These are phyloP conservation scores for Taxawa tesnikishii DNA, from an alignment of 2,329 filamentous ascomycete species.

Conservation along the genomic window DNA sequence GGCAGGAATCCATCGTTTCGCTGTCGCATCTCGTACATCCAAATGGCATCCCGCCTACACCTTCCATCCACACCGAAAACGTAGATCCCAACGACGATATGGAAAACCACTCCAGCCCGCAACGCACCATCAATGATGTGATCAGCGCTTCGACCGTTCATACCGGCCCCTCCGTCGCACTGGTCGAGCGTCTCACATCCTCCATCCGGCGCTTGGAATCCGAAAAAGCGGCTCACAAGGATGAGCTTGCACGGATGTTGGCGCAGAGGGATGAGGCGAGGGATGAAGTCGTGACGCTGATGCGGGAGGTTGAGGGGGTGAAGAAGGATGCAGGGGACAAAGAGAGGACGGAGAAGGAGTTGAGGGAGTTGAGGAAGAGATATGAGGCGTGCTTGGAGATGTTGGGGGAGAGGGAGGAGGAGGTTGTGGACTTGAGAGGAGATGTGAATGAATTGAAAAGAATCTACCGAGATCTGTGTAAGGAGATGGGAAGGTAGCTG, in stretches of 20 bases:
- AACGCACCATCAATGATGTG: slow-evolving; percentile 51
- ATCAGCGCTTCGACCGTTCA: slow-evolving; percentile 58
- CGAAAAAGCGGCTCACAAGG: slow-evolving; percentile 78
- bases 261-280: slow-evolving; percentile 85
- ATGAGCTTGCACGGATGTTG: slow-evolving; percentile 70
- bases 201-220: slow-evolving; percentile 82
- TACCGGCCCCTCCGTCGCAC: slow-evolving; percentile 83
- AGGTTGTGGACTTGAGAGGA: slow-evolving; percentile 77
- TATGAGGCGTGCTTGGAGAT: slow-evolving; percentile 90
- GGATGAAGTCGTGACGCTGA: slow-evolving; percentile 78
- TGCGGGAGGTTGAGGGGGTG: slow-evolving; percentile 72
- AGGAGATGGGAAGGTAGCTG: slow-evolving; percentile 30
- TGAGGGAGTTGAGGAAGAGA: slow-evolving; percentile 57
- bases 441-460: slow-evolving; percentile 90
- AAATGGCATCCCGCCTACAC: slow-evolving; percentile 29
- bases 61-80: slow-evolving; percentile 37
- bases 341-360: slow-evolving; percentile 52
- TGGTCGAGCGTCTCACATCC: slow-evolving; percentile 92
- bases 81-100: slow-evolving; percentile 42
- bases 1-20: slow-evolving; percentile 34
- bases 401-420: slow-evolving; percentile 92
- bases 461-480: slow-evolving; percentile 88
- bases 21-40: slow-evolving; percentile 15
- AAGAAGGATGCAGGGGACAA: slow-evolving; percentile 48
- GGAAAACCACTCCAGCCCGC: slow-evolving; percentile 47